These are phyloP conservation scores for Borealophlyctis nickersoniae DNA, from an alignment of 192 early-diverging fungal species.

Conservation along the genomic window DNA sequence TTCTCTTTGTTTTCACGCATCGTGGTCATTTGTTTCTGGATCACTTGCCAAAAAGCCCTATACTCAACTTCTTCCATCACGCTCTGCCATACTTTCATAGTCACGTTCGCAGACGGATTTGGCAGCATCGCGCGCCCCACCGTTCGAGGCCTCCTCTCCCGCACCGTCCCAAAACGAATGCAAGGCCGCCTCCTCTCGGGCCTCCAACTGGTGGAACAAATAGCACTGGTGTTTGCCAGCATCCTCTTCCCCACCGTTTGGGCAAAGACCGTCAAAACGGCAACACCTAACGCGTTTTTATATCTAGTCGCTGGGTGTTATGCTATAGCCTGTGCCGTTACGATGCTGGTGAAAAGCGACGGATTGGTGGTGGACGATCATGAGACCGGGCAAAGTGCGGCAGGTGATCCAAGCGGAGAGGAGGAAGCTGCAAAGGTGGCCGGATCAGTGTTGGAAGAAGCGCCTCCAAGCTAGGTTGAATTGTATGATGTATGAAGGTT, in stretches of 20 bases:
- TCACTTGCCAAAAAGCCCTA: too few species aligned
- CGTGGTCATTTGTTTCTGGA: constrained; percentile 1
- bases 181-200: constrained; percentile 38
- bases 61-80: background rate
- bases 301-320: too few species aligned
- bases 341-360: too few species aligned
- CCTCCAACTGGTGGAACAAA: constrained; percentile 22
- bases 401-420: too few species aligned
- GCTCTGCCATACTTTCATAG: constrained; percentile 14
- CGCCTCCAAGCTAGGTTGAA: too few species aligned
- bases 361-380: too few species aligned
- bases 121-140: constrained; percentile 34
- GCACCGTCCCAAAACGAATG: constrained; percentile 15
- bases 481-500: too few species aligned
- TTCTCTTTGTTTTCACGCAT: background rate
- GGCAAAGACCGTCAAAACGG: constrained; percentile 22
- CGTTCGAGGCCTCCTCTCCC: constrained; percentile 33
- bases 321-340: too few species aligned
- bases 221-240: constrained; percentile 12
- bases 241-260: constrained; percentile 31
- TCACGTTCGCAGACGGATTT: constrained; percentile 35
- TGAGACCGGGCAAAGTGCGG: too few species aligned
- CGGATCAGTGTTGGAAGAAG: too few species aligned
- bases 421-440: too few species aligned
- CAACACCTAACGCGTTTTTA: too few species aligned